Base-by-base conservation (phyloP, 2,329 filamentous ascomycete genomes). In the Colletotrichum orbiculare region DNA sequence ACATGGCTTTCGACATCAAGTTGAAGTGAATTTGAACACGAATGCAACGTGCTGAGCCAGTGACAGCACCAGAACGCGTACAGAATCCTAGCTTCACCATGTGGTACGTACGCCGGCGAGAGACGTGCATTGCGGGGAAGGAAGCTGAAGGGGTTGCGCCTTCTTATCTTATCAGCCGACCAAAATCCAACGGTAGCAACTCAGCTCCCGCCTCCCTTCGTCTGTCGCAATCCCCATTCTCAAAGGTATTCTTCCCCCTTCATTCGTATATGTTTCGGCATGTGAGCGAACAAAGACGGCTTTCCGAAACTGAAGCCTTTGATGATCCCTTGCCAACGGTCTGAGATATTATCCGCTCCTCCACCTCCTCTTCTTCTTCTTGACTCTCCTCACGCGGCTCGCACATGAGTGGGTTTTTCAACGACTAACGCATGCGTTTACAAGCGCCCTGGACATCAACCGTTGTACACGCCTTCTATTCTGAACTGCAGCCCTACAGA, bases 311-410 rank as follows among this genome's bases (percentile, higher is more conserved):
- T 42, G 52, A 33, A 57, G 35, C 52, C 41, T 46, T 38, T 33
- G 15, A 53, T 25, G 52, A 12, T 39, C 38, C 25, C 46, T 35
- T 50, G 41, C 42, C 15, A 61, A 17, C 35, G 13, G 47, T 25
- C 42, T 59, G 43, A 48, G 45, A 43, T 25, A 62, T 63, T 58
- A 62, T 39, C 47, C 35, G 59, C 25, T 25, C 25, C 25, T 25
- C 25, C 25, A 25, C 25, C 25, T 5, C 25, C 25, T 25, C 25
- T 63, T 65, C 17, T 17, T 17, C 17, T 38, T 52, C 62, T 63
- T 65, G 62, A 65, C 62, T 65, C 62, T 53, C 54, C 49, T 50
- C 45, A 64, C 60, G 57, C 62, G 57, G 62, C 58, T 57, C 52
- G 33, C 33, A 56, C 62, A 58, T 48, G 49, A 39, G 50, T 53